Evolutionary conservation across 2,329 filamentous ascomycete genomes (phyloP).

Genomic region (Colletotrichum orbiculare): DNA sequence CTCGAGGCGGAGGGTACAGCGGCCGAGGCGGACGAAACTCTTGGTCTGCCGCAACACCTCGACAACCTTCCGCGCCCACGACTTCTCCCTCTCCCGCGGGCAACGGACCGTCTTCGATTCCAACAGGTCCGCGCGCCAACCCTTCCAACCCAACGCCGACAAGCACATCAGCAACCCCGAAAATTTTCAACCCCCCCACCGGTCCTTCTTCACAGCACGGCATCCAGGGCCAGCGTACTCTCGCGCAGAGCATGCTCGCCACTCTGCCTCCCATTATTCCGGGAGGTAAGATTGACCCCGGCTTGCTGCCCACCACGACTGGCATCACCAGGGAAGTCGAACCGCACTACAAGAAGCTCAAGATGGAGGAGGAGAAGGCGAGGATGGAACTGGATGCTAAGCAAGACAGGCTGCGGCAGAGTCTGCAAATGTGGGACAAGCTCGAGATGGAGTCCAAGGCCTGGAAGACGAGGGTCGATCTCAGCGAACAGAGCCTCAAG

Average conservation of each 20-base stretch:
- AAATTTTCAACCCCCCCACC: constrained; percentile 67
- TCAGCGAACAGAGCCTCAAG: constrained; percentile 67
- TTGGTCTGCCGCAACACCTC: constrained; percentile 49
- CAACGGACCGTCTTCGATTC: constrained; percentile 53
- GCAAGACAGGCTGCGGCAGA: constrained; percentile 66
- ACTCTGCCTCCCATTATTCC: constrained; percentile 63
- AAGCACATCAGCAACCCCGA: constrained; percentile 50
- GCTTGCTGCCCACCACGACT: constrained; percentile 52
- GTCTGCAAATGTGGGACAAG: constrained; percentile 63
- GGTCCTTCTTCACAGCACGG: constrained; percentile 58
- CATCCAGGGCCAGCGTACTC: constrained; percentile 49
- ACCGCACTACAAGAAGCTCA: constrained; percentile 63
- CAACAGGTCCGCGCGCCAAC: constrained; percentile 59
- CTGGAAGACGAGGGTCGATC: constrained; percentile 65
- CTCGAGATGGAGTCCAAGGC: constrained; percentile 65
- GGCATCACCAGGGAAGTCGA: constrained; percentile 66
- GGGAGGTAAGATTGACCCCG: constrained; percentile 65
- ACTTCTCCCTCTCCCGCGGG: constrained; percentile 52
- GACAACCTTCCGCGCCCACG: constrained; percentile 46
- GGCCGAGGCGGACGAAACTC: constrained; percentile 58
- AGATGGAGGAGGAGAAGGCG: constrained; percentile 68
- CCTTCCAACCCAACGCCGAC: constrained; percentile 50
- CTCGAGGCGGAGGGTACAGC: constrained; percentile 55
- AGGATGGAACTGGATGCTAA: constrained; percentile 63
- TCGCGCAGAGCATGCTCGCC: constrained; percentile 64